Evolutionary conservation across 768 basidiomycete genomes (phyloP).

Genomic region (Pleurotus eryngii): DNA sequence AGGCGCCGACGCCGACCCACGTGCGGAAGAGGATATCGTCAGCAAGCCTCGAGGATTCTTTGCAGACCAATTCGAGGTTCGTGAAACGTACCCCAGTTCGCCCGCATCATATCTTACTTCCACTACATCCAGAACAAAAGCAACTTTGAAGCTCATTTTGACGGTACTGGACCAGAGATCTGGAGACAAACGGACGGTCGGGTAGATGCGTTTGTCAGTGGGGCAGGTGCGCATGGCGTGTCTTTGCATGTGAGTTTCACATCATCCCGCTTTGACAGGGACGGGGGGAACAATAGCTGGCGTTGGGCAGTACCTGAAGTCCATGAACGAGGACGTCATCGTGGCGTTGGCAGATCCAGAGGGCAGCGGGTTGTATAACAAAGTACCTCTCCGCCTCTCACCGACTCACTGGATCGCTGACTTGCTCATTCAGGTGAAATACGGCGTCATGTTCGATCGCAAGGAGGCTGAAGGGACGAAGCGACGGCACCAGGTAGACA

Average conservation of each 20-base stretch:
- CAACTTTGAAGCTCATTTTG: constrained; percentile 86
- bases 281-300: constrained; percentile 96
- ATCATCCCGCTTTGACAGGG: constrained; percentile 40
- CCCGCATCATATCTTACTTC: not conserved
- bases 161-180: constrained; percentile 92
- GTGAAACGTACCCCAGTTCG: constrained; percentile 3
- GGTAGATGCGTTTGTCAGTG: constrained; percentile 83
- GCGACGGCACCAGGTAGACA: constrained; percentile 91
- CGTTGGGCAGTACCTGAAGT: constrained; percentile 75
- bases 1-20: constrained; percentile 27
- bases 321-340: constrained; percentile 58
- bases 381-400: constrained; percentile 39
- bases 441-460: constrained; percentile 93
- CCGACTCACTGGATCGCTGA: not conserved
- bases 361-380: constrained; percentile 94
- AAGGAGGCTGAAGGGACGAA: constrained; percentile 93
- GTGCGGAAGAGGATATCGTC: constrained; percentile 39
- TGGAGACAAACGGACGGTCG: constrained; percentile 87
- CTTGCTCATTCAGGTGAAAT: constrained; percentile 55
- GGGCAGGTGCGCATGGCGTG: constrained; percentile 58
- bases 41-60: constrained; percentile 79
- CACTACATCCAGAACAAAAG: constrained; percentile 61
- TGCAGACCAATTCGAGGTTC: constrained; percentile 90
- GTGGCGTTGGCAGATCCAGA: constrained; percentile 88
- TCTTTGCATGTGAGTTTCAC: not conserved